Percentiles rank a stretch among this genome's conserved stretches.
phyloP scores from a whole-genome alignment of 2,329 filamentous ascomycete genomes.

The Apiospora kogelbergensis region DNA sequence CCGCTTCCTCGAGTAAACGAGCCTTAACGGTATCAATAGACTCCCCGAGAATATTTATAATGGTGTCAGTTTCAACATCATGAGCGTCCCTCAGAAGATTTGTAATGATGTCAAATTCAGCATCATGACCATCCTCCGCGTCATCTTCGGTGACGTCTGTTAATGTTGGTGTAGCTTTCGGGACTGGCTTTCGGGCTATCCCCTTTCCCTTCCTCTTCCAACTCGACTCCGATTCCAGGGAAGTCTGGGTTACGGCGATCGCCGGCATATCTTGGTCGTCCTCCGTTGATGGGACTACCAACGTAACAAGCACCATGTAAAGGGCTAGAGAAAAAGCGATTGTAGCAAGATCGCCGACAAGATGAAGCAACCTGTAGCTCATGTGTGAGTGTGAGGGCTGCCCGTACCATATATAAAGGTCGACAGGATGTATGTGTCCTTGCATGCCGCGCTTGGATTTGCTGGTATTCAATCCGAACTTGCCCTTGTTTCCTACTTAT shows the following conservation, averaged over 20 bases:
- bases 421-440: background rate
- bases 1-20: constrained; percentile 34
- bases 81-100: constrained; percentile 43
- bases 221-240: background rate
- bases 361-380: background rate
- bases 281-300: background rate
- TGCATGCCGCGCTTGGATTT: background rate
- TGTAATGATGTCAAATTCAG: constrained; percentile 31
- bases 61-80: constrained; percentile 38
- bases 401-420: background rate
- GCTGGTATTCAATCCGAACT: background rate
- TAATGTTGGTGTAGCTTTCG: background rate
- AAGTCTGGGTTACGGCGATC: background rate
- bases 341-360: background rate
- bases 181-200: background rate
- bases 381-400: background rate
- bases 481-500: background rate
- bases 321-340: background rate
- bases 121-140: background rate
- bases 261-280: background rate
- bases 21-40: constrained; percentile 47
- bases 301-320: background rate
- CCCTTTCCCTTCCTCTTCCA: background rate
- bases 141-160: background rate
- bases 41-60: constrained; percentile 40